Conservation (phyloP, 148 eudicot genomes). For the Polygonum aviculare region DNA sequence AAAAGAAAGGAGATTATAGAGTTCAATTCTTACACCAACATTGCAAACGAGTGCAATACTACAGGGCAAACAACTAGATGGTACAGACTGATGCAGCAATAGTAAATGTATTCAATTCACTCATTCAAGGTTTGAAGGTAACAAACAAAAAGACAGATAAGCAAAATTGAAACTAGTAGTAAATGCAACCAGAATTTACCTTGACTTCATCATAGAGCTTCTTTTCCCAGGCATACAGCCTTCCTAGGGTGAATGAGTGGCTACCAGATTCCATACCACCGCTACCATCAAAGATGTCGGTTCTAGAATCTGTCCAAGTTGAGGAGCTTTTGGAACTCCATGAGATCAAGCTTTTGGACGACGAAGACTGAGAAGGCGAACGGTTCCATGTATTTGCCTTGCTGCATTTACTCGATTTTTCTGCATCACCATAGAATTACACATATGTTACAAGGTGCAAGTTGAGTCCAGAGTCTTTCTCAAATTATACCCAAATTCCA, state of each 20-base stretch:
- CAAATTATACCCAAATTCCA: too few species aligned
- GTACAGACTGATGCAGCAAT: too few species aligned
- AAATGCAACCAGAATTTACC: slow-evolving; percentile 17
- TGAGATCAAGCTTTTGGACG: slow-evolving; percentile 39
- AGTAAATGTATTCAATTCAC: not conserved
- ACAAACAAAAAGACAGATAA: not conserved
- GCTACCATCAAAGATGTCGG: slow-evolving; percentile 19
- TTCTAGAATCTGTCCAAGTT: slow-evolving; percentile 24
- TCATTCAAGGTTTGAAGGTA: not conserved
- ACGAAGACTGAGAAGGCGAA: slow-evolving; percentile 28
- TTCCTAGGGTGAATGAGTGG: slow-evolving; percentile 46
- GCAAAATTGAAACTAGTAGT: not conserved
- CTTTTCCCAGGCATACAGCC: slow-evolving; percentile 64
- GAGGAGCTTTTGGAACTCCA: slow-evolving; percentile 32
- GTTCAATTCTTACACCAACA: too few species aligned
- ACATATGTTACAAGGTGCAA: not conserved
- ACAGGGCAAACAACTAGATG: not conserved
- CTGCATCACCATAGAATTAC: slow-evolving; percentile 20
- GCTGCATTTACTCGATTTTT: slow-evolving; percentile 18
- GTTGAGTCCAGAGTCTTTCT: not conserved
- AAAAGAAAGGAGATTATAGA: too few species aligned
- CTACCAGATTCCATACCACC: slow-evolving; percentile 54
- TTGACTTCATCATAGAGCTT: slow-evolving; percentile 55
- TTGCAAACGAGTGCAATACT: not conserved
- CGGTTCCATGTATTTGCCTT: slow-evolving; percentile 21